Percentiles rank a stretch among this genome's conserved stretches.
These are phyloP conservation scores for Botrytis sinoallii DNA, from an alignment of 2,329 filamentous ascomycete species.

Conservation along the genomic window DNA sequence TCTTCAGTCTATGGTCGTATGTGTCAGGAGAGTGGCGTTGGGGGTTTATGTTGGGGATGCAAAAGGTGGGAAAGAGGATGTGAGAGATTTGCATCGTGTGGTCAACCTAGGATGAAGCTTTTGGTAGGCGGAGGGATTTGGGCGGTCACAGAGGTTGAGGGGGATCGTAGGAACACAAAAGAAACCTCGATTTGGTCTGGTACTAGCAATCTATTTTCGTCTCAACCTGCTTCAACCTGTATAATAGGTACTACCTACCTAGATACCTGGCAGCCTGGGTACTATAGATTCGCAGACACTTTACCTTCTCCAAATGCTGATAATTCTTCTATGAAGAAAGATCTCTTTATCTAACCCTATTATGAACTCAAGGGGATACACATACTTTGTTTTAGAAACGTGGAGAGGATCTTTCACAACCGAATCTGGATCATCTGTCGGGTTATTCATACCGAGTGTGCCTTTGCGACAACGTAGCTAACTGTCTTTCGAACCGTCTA, in stretches of 20 bases:
- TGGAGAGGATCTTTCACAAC: neutral
- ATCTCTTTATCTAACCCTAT: neutral
- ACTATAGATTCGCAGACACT: neutral
- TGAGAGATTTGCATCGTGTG: neutral
- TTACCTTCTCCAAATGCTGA: neutral
- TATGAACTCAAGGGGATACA: neutral
- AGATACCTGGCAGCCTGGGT: neutral
- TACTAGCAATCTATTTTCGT: too few species aligned
- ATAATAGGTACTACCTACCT: neutral
- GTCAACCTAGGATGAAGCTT: neutral
- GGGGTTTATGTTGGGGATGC: accelerated
- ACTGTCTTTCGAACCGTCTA: neutral
- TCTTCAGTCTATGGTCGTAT: neutral
- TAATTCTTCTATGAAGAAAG: neutral
- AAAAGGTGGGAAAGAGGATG: too few species aligned
- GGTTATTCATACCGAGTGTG: neutral
- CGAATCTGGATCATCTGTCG: neutral
- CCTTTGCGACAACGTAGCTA: neutral
- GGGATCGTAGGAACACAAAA: too few species aligned
- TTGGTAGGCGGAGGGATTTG: neutral
- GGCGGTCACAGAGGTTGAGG: too few species aligned
- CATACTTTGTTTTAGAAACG: neutral
- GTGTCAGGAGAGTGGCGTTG: accelerated
- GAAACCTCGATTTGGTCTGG: too few species aligned
- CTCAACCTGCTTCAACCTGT: too few species aligned